phyloP scores from a whole-genome alignment of 306 rosid species.

The Malus sieversii region DNA sequence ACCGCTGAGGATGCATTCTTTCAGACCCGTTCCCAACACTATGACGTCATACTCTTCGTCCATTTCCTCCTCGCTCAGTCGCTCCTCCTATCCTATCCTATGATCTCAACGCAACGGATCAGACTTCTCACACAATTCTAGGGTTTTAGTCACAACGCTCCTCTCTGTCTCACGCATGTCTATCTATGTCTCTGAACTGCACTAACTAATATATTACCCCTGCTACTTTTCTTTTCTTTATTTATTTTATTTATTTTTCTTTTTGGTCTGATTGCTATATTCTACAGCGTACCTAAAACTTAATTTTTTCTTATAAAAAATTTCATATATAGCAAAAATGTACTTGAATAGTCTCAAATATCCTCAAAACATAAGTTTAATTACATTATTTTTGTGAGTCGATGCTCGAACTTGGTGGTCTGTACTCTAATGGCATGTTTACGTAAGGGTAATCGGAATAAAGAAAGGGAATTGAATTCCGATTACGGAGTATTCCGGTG shows the following conservation, averaged over 20 bases:
- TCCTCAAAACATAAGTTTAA: too few relatives aligned
- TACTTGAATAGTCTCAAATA: too few relatives aligned
- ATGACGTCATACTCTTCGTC: constrained; percentile 92
- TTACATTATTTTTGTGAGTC: too few relatives aligned
- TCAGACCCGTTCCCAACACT: constrained; percentile 89
- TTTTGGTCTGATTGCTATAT: background rate
- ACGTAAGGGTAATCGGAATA: too few relatives aligned
- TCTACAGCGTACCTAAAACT: too few relatives aligned
- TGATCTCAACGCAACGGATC: background rate
- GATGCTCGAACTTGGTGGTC: too few relatives aligned
- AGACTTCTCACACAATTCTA: background rate
- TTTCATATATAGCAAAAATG: too few relatives aligned
- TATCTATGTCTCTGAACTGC: background rate
- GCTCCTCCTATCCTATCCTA: background rate
- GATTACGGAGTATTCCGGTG: too few relatives aligned
- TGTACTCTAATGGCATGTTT: too few relatives aligned
- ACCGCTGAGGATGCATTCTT: constrained; percentile 97
- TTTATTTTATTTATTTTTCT: background rate
- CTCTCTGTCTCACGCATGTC: background rate
- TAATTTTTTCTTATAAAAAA: too few relatives aligned
- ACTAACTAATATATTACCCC: background rate
- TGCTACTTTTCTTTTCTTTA: background rate
- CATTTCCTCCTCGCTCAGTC: constrained; percentile 26
- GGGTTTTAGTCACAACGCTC: background rate
- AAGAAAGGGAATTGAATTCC: too few relatives aligned